Evolutionary conservation across 345 rosid genomes (phyloP), one percentile per base, ranked within the genome.

Genomic region (Aquilaria yunnanensis): DNA sequence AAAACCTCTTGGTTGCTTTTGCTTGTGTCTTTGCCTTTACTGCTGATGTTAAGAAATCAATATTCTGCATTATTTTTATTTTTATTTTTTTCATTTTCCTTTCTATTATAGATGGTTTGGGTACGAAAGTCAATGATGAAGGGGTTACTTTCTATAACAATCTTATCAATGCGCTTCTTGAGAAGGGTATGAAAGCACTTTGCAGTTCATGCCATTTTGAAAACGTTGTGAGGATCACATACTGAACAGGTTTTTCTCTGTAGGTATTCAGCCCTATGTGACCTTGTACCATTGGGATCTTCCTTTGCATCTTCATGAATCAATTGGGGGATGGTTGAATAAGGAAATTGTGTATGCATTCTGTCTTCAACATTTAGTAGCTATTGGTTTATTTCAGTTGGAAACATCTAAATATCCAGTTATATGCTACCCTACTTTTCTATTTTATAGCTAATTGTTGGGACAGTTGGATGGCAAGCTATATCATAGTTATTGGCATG

Each of bases 271-370:
- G 62, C 96, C 98, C 51, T 87, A 64, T 59, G 73, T 52, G 51
- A 89, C 96, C 63, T 77, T 92, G 59, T 89, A 89, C 70, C 98
- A 92, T 69, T 92, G 95, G 95, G 98, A 92, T 76, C 87, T 87
- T 66, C 98, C 98, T 14, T 66, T 82, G 76, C 85, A 89, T 76
- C 92, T 92, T 69, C 80, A 89, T 23, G 89, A 89, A 47, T 71
- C 92, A 59, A 67, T 83, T 51, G 93, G 84, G 46, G 96, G 98
- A 51, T 89, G 96, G 98, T 61, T 83, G 62, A 80, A 77, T 64
- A 73, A 75, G 69, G 76, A 82, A 60, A 84, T 89, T 60, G 84
- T 92, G 98, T 89, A 80, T 87, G 96, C 78, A 62, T 63, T 70
- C 50, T 32, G 43, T 4, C 43, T 37, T 37, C 43, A 37, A 5